Percentiles rank a stretch among this genome's conserved stretches.
Conservation (phyloP, 2,329 filamentous ascomycete genomes). For the Coniella lustricola region DNA sequence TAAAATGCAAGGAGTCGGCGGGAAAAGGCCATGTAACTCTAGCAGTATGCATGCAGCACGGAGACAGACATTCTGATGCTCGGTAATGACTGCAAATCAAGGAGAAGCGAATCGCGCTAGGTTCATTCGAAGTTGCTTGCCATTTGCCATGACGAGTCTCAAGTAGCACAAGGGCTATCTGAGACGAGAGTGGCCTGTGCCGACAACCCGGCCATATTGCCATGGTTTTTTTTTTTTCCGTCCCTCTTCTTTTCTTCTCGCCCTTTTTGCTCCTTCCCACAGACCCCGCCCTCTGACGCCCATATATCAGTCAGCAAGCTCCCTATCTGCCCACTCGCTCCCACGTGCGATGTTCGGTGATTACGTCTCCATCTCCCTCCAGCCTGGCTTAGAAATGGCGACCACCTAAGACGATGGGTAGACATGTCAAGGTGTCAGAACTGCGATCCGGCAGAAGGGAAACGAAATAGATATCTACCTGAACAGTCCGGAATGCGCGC, state of each 20-base stretch:
- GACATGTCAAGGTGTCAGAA: too few species aligned
- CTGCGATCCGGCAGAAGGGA: too few species aligned
- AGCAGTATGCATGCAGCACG: too few species aligned
- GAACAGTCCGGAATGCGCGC: too few species aligned
- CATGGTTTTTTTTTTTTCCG: not conserved
- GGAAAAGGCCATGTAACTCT: too few species aligned
- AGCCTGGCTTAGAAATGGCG: not conserved
- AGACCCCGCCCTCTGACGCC: too few species aligned
- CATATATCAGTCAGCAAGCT: not conserved
- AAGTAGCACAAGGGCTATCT: not conserved
- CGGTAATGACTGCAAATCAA: not conserved
- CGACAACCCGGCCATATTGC: not conserved
- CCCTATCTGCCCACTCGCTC: too few species aligned
- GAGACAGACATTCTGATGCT: not conserved
- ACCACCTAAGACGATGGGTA: constrained; percentile 4
- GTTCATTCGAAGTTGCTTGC: too few species aligned
- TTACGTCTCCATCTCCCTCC: constrained; percentile 13
- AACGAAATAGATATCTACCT: too few species aligned
- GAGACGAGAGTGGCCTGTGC: constrained; percentile 9
- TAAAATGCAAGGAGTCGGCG: too few species aligned
- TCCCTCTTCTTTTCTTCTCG: not conserved
- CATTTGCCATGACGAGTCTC: not conserved
- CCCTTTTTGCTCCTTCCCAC: not conserved
- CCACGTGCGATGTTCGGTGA: constrained; percentile 11
- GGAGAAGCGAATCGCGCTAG: not conserved